Evolutionary conservation across 2,329 filamentous ascomycete species (phyloP), one percentile per base, ranked within the genome.

Genomic region (Mollisiaceae sp.): DNA sequence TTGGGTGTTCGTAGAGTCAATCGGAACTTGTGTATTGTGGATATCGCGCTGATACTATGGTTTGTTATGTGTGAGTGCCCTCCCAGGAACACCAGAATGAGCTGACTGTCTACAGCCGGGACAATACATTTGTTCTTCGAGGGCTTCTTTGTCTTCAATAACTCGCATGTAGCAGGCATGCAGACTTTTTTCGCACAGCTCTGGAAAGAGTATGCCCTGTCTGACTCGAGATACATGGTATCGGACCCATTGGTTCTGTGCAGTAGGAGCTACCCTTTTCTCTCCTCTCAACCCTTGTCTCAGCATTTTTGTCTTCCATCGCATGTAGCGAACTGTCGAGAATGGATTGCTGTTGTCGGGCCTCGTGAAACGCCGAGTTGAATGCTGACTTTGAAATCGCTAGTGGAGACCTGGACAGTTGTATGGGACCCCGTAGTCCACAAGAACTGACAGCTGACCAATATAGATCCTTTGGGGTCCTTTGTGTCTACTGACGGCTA

Each of bases 201-300:
- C 0, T 86, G 85, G 84, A 86, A 86, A 71, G 84, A 86, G 69
- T 86, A 86, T 76, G 79, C 85, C 1, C 78, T 85, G 39, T 84
- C 82, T 9, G 85, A 86, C 74, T 85, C 83, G 2, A 80, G 85
- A 67, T 86, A 86, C 73, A 77, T 86, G 57, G 83, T 80, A 1
- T 78, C 77, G 9, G 82, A 86, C 70, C 73, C 82, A 22, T 85
- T 86, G 69, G 75, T 84, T 12, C 77, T 85, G 12, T 81, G 79
- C 68, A 86, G 55, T 57, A 57, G 39, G 55, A 24, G 12, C 35
- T 9, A 20, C 22, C 35, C 32, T 56, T 15, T 54, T 20, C 20
- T 22, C 14, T 9, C 20, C 22, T 11, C 1, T 18, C 8, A 32
- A 11, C 22, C 12, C 22, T 5, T 35, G 6, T 22, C 54, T 12